These are phyloP conservation scores for Plasmodium vivax DNA, from an alignment of 169 alveolate species.

Conservation along the genomic window DNA sequence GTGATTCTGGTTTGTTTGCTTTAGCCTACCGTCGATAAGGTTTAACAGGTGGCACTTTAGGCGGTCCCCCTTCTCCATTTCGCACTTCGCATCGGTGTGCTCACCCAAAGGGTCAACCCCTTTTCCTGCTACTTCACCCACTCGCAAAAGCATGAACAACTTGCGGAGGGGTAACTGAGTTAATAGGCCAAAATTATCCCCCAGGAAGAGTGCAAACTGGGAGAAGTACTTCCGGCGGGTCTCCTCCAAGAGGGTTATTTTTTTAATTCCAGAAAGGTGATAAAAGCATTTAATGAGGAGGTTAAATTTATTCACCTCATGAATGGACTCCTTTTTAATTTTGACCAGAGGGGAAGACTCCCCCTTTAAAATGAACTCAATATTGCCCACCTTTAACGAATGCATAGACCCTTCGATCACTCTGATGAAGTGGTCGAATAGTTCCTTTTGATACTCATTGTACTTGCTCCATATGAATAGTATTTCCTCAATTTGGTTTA, in stretches of 20 bases:
- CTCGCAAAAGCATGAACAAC: constrained; percentile 17
- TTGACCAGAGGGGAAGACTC: neutral
- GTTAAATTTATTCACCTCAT: neutral
- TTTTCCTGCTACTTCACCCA: neutral
- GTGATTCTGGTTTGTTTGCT: neutral
- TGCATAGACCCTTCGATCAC: neutral
- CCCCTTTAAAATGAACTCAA: neutral
- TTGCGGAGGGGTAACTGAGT: neutral
- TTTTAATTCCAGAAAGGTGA: constrained; percentile 29
- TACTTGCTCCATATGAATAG: constrained; percentile 10
- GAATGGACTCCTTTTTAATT: neutral
- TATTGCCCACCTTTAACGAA: neutral
- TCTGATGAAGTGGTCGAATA: neutral
- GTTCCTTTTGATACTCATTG: constrained; percentile 13
- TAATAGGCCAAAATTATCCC: neutral
- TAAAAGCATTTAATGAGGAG: constrained; percentile 11
- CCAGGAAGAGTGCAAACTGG: neutral
- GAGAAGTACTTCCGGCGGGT: neutral
- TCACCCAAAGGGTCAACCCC: neutral
- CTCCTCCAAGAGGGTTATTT: neutral
- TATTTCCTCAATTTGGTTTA: constrained; percentile 13
- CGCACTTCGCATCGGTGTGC: neutral
- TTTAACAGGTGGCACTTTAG: constrained; percentile 6
- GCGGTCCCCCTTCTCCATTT: neutral
- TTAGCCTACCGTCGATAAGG: neutral